These are phyloP conservation scores for Eucalyptus cladocalyx DNA, from an alignment of 345 rosid species.

Conservation along the genomic window DNA sequence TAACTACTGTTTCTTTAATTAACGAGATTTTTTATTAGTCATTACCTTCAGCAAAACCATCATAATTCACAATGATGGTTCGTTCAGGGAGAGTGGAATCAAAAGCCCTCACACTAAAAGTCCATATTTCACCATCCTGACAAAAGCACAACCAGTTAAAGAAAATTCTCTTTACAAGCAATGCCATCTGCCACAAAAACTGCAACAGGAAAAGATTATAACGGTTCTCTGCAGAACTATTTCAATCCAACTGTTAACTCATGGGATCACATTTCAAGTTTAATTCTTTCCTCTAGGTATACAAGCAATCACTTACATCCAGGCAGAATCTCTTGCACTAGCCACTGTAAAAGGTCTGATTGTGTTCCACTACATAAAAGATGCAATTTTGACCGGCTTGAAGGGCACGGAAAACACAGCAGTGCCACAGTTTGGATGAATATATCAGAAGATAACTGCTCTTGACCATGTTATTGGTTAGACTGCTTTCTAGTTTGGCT, in stretches of 20 bases:
- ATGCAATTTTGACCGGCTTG: not conserved
- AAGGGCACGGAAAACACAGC: not conserved
- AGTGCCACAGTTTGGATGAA: not conserved
- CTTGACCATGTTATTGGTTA: not conserved
- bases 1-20: not conserved
- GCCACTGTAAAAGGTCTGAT: not conserved
- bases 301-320: not conserved
- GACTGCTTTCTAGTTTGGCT: not conserved
- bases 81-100: constrained; percentile 63
- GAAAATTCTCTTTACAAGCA: not conserved
- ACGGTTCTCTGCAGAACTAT: not conserved
- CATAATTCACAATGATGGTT: constrained; percentile 83
- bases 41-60: constrained; percentile 95
- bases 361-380: not conserved
- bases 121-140: constrained; percentile 98
- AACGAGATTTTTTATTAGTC: not conserved
- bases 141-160: not conserved
- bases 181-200: not conserved
- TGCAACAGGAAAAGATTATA: not conserved
- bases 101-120: constrained; percentile 84
- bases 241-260: not conserved
- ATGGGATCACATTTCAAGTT: not conserved
- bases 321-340: not conserved
- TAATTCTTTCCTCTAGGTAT: not conserved
- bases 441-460: not conserved